phyloP scores from a whole-genome alignment of 441 rosid genomes.

The Dalechampia spathulata region DNA sequence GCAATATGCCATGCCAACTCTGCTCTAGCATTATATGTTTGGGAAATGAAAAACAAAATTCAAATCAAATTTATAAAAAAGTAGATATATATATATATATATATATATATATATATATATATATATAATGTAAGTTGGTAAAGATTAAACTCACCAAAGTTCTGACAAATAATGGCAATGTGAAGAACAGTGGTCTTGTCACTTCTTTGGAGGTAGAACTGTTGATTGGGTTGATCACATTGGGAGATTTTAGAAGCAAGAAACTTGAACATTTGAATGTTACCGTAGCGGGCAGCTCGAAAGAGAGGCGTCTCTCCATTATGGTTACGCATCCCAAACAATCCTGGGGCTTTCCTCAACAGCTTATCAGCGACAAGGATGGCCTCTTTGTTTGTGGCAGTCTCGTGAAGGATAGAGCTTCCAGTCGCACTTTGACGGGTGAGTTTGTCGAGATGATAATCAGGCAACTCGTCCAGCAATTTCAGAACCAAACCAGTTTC shows the following conservation, averaged over 20 bases:
- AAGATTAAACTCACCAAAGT: slow-evolving; percentile 7
- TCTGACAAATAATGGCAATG: slow-evolving; percentile 10
- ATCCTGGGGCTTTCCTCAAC: slow-evolving; percentile 10
- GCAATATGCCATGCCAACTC: slow-evolving; percentile 12
- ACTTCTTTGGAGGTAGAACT: slow-evolving; percentile 12
- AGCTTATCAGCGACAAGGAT: slow-evolving; percentile 16
- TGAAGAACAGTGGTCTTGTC: slow-evolving; percentile 23
- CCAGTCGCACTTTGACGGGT: slow-evolving; percentile 9
- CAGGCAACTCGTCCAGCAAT: slow-evolving; percentile 14
- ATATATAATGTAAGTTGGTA: too few relatives aligned
- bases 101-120: too few relatives aligned
- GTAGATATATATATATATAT: too few relatives aligned
- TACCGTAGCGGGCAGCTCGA: slow-evolving; percentile 15
- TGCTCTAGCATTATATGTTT: background rate
- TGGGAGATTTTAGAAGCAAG: slow-evolving; percentile 14
- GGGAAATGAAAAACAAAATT: background rate
- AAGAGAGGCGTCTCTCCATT: slow-evolving; percentile 17
- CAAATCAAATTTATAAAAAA: too few relatives aligned
- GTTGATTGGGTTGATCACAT: background rate
- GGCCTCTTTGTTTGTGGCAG: slow-evolving; percentile 17
- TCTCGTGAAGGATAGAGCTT: slow-evolving; percentile 15
- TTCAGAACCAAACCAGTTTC: background rate
- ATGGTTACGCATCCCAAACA: slow-evolving; percentile 20
- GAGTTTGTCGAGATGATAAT: background rate
- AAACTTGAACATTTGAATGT: slow-evolving; percentile 9